Base-by-base conservation (phyloP, 805 yeast genomes). In the Zygotorulaspora sp. region DNA sequence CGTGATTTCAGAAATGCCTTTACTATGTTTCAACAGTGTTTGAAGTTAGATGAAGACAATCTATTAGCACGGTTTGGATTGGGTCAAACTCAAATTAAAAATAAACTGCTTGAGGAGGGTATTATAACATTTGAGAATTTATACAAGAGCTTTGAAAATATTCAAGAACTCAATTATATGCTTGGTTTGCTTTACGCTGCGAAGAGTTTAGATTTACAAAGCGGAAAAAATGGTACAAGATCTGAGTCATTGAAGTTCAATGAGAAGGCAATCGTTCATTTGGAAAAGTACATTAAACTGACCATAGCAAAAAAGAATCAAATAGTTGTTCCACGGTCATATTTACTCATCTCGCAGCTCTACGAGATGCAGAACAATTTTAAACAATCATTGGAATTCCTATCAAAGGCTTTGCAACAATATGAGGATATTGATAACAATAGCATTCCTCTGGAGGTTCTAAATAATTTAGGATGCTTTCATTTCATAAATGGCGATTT, bases 401-500 rank as follows among this genome's bases (percentile, higher is more conserved):
- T 89, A 36, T 61, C 75, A 42, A 73, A 75, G 51, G 79, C 89
- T 27, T 66, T 78, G 15, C 83, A 78, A 33, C 65, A 74, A 5
- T 63, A 67, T 32, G 41, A 62, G 10, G 43, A 53, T 1, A 47
- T 60, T 9, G 66, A 67, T 10, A 61, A 64, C 13, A 53, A 61
- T 2, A 47, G 53, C n/a, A 49, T 66, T 31, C 72, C 78, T 29
- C 70, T 74, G 31, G 83, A 79, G 49, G 66, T 90, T 19, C 69
- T 79, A 52, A 88, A 87, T 57, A 92, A 92, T 52, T 69, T 87
- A 48, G 97, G 95, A 30, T 95, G 85, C 4, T 77, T 87, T 61
- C 75, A 84, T 40, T 82, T 83, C 54, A 67, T 79, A 45, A 78
- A 74, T 45, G 78, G 78, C 17, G 76, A 80, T 49, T 65, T 62